Evolutionary conservation across 2,329 filamentous ascomycete genomes (phyloP), one percentile per base, ranked within the genome.

Genomic region (Fusarium miscanthi): DNA sequence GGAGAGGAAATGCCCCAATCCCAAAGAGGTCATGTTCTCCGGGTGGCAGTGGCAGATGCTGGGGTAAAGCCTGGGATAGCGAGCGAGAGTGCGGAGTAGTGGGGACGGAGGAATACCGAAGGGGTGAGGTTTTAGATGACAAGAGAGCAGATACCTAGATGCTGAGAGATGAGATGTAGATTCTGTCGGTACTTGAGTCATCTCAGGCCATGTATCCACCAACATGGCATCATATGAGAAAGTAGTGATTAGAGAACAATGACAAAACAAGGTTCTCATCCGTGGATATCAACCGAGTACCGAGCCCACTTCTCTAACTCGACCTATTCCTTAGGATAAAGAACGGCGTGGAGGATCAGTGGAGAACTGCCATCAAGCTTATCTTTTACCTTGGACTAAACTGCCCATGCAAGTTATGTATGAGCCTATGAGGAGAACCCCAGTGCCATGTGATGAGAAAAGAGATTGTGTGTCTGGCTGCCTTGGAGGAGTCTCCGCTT

Each of bases 71-170:
- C 48, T 51, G 48, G 17, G 30, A 51, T 17, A 10, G 30, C 1
- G 48, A 25, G 46, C 23, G 63, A 65, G 35, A 73, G 57, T 73
- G 74, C 75, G 75, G 75, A 77, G 75, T 76, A 75, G 70, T 65
- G 72, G 74, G 58, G 74, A 66, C 58, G 48, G 56, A 35, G 35
- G 37, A 59, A 54, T 59, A 42, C 70, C 59, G 54, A 63, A 65
- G 62, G 63, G 51, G 69, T 62, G 52, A 73, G 65, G 57, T 63
- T 63, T 59, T 37, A 64, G 51, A 59, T 46, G 23, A 42, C 27
- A 23, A 60, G 48, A 69, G 46, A 41, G 42, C 10, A 48, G n/a
- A n/a, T n/a, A n/a, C n/a, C n/a, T n/a, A n/a, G n/a, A 51, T 25
- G 35, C 27, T 23, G 45, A 45, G 41, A 67, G 42, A 70, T 62